Conservation (phyloP, 768 basidiomycete species). For the Cystofilobasidium ferigula region DNA sequence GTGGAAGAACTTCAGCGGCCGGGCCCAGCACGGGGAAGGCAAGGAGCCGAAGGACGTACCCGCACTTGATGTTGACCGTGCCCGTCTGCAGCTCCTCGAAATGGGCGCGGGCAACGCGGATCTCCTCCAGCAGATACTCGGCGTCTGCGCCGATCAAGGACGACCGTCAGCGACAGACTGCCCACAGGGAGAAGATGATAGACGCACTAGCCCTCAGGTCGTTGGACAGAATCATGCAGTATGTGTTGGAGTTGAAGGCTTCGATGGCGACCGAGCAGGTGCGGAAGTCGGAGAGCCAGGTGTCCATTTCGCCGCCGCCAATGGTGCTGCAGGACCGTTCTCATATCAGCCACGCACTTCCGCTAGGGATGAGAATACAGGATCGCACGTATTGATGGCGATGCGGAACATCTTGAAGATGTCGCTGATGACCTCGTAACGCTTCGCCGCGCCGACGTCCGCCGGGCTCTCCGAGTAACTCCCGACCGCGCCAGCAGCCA, state of each 20-base stretch:
- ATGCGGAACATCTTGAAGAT: conserved; percentile 79
- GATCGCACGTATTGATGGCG: conserved; percentile 13
- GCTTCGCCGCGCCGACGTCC: conserved; percentile 33
- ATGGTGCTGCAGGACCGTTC: background rate
- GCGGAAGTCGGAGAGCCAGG: conserved; percentile 20
- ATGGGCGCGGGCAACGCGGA: conserved; percentile 15
- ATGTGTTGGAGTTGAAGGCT: conserved; percentile 19
- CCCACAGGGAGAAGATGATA: background rate
- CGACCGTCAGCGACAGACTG: background rate
- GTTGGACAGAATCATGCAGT: conserved; percentile 24
- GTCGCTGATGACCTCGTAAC: conserved; percentile 51
- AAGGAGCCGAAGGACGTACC: conserved; percentile 1
- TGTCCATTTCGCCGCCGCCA: conserved; percentile 7
- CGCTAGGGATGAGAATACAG: background rate
- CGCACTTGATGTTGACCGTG: conserved; percentile 14
- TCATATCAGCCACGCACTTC: too few relatives aligned
- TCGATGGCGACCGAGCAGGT: conserved; percentile 23
- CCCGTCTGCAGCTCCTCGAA: conserved; percentile 23
- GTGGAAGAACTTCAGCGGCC: background rate
- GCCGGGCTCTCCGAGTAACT: conserved; percentile 32
- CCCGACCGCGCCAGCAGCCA: conserved; percentile 27
- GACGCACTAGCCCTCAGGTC: conserved; percentile 18
- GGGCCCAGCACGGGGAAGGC: background rate
- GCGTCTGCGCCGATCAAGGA: background rate
- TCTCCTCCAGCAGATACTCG: conserved; percentile 13